phyloP scores from a whole-genome alignment of 2,329 filamentous ascomycete species.

The Hypoxylon sp. region DNA sequence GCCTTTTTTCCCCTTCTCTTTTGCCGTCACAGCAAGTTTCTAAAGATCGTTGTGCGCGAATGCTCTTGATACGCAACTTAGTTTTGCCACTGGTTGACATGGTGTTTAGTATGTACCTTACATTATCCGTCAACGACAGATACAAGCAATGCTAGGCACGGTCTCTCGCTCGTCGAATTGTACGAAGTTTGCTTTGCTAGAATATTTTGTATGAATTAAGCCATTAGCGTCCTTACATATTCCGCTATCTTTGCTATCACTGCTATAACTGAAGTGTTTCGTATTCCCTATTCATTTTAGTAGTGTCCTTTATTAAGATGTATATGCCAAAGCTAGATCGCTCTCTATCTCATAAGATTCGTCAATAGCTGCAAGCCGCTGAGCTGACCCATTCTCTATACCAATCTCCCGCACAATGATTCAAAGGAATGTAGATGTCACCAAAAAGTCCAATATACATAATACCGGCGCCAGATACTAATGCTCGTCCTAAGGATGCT shows the following conservation, averaged over 20 bases:
- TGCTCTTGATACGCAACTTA: not conserved
- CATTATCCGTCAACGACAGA: not conserved
- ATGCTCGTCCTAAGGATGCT: conserved; percentile 37
- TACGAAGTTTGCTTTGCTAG: no score
- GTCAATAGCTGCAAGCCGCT: conserved; percentile 21
- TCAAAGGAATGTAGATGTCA: conserved; percentile 51
- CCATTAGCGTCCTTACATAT: not conserved
- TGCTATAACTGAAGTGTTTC: not conserved
- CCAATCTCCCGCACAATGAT: conserved; percentile 28
- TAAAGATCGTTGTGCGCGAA: no score
- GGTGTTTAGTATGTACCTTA: not conserved
- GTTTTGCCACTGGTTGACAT: not conserved
- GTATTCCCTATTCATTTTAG: conserved; percentile 2
- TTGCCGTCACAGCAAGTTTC: not conserved
- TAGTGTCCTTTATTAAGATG: not conserved
- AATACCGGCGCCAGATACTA: conserved; percentile 40
- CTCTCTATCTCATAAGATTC: conserved; percentile 31
- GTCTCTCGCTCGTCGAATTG: not conserved
- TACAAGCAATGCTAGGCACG: not conserved
- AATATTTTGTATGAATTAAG: not conserved
- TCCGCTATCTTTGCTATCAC: conserved; percentile 2
- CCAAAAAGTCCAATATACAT: conserved; percentile 40
- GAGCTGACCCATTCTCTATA: conserved; percentile 42
- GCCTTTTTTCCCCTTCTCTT: not conserved
- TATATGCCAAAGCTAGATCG: not conserved